Evolutionary conservation across 179 eudicot species (phyloP), one percentile per base, ranked within the genome.

Genomic region (Monotropa hypopitys): DNA sequence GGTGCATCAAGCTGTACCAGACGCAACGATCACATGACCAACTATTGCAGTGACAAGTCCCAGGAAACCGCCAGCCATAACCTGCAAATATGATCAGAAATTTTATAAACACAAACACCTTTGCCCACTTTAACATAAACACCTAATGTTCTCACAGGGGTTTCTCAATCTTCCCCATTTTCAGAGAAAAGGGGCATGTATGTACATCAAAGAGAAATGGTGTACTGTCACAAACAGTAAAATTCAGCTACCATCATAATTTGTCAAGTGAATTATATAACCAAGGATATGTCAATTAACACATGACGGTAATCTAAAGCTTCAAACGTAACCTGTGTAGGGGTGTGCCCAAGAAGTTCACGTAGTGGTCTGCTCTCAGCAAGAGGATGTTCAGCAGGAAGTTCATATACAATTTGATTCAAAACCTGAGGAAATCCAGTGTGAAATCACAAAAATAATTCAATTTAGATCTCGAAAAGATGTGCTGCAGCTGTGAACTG

Each of bases 341-440:
- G 98, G 74, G 98, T 94, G 80, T 94, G 98, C 20, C 98, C 98
- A 76, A 94, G 91, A 82, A 91, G 90, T 80, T 94, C 98, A 59
- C 89, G 94, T 71, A 92, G 81, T 28, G 98, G 98, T 84, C 89
- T 88, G 79, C 90, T 90, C 80, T 94, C 93, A 77, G 98, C 91
- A 76, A 94, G 89, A 84, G 98, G 98, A 82, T 94, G 98, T 79
- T 90, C 98, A 75, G 93, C 87, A 71, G 98, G 98, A 61, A 92
- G 91, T 81, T 90, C 93, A 81, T 85, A 92, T 18, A 94, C 91
- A 73, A 94, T 92, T 87, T 94, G 98, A 83, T 94, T 94, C 76
- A 94, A 75, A 59, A 94, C 91, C 98, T 92, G 89, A 72, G 83
- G 35, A 54, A 81, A 47, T 63, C 40, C 62, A 67, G 11, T 18